phyloP scores from a whole-genome alignment of 352 stramenopile genomes.

The Phytophthora ohioensis region DNA sequence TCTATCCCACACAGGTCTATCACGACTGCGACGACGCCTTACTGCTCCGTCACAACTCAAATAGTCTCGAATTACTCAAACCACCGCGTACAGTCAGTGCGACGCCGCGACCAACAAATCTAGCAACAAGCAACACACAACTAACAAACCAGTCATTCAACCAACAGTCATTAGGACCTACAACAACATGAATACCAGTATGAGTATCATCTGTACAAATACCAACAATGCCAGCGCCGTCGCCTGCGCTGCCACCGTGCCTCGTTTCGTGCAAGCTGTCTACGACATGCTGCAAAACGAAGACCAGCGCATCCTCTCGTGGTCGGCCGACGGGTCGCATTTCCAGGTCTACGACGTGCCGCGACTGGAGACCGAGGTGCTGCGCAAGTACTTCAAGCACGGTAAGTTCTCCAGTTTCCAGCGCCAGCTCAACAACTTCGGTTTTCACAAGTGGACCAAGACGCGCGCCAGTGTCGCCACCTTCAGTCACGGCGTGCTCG shows the following conservation, averaged over 20 bases:
- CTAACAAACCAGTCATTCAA: background rate
- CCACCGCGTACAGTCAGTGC: background rate
- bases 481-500: constrained; percentile 69
- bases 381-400: constrained; percentile 88
- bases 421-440: constrained; percentile 93
- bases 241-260: constrained; percentile 10
- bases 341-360: constrained; percentile 87
- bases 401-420: constrained; percentile 91
- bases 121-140: no score
- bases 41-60: background rate
- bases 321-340: constrained; percentile 59
- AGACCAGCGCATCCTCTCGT: constrained; percentile 53
- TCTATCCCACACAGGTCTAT: background rate
- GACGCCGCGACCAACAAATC: background rate
- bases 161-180: background rate
- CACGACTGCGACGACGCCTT: background rate
- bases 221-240: background rate
- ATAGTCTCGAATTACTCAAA: background rate
- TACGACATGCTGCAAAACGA: constrained; percentile 70
- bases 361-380: constrained; percentile 58
- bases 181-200: constrained; percentile 4
- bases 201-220: background rate
- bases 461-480: constrained; percentile 66
- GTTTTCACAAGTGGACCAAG: constrained; percentile 88
- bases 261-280: constrained; percentile 59